Evolutionary conservation across 2,329 filamentous ascomycete species (phyloP).

Genomic region (Plenodomus biglobosus): DNA sequence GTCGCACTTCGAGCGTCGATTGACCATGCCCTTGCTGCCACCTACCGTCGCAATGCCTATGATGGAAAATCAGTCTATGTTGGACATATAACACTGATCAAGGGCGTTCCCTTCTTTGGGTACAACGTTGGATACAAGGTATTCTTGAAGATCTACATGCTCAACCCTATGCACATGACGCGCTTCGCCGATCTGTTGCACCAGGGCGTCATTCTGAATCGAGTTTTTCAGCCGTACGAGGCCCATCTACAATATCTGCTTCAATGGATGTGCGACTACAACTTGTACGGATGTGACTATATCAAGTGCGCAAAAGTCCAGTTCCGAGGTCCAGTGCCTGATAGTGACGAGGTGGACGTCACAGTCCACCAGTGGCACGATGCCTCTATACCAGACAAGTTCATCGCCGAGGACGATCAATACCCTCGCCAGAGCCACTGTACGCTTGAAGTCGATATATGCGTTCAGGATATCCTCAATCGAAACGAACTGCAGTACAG

Average conservation of each 20-base stretch:
- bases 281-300: constrained; percentile 90
- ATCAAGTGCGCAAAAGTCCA: constrained; percentile 70
- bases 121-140: constrained; percentile 89
- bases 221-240: constrained; percentile 86
- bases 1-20: constrained; percentile 80
- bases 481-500: constrained; percentile 73
- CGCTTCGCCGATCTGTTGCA: constrained; percentile 82
- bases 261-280: constrained; percentile 99
- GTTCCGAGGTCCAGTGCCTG: constrained; percentile 77
- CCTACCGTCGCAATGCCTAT: constrained; percentile 75
- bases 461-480: constrained; percentile 85
- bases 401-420: constrained; percentile 62
- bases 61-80: constrained; percentile 73
- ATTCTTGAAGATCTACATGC: constrained; percentile 92
- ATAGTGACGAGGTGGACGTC: constrained; percentile 63
- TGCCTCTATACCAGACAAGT: constrained; percentile 62
- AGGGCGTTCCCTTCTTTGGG: constrained; percentile 93
- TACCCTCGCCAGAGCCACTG: constrained; percentile 85
- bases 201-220: constrained; percentile 84
- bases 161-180: constrained; percentile 85
- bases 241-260: constrained; percentile 88
- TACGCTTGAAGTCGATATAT: constrained; percentile 85
- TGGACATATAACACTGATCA: constrained; percentile 86
- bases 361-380: constrained; percentile 77
- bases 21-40: constrained; percentile 83